Percentiles rank a stretch among this genome's conserved stretches.
phyloP scores from a whole-genome alignment of 148 eudicot species.

The Hydrangea macrophylla region DNA sequence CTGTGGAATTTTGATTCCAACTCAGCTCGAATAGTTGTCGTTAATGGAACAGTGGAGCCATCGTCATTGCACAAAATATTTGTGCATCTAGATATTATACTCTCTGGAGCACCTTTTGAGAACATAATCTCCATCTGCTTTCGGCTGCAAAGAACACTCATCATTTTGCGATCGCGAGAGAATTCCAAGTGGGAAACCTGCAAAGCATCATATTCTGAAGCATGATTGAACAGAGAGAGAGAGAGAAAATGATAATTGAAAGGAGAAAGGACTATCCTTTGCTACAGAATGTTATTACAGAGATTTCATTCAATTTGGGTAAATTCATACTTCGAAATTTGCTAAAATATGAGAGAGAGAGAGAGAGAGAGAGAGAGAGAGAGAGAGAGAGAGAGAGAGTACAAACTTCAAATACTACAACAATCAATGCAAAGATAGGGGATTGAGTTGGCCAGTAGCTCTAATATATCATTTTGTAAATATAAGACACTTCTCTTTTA shows the following conservation, averaged over 20 bases:
- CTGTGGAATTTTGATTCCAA: slow-evolving; percentile 81
- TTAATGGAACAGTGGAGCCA: slow-evolving; percentile 77
- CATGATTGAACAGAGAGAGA: background rate
- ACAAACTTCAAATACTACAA: background rate
- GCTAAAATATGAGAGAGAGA: background rate
- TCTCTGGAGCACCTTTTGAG: slow-evolving; percentile 99
- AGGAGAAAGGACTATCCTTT: background rate
- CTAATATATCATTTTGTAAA: background rate
- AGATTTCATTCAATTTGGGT: background rate
- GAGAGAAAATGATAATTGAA: background rate
- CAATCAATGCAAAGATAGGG: background rate
- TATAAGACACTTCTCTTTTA: too few relatives aligned
- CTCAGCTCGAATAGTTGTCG: slow-evolving; percentile 66
- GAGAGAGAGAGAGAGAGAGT: background rate
- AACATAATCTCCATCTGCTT: slow-evolving; percentile 90
- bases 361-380: background rate
- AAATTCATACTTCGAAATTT: background rate
- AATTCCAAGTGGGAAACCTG: slow-evolving; percentile 87
- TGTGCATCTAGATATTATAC: slow-evolving; percentile 83
- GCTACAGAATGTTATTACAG: background rate
- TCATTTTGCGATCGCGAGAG: slow-evolving; percentile 99
- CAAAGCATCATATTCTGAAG: slow-evolving; percentile 23
- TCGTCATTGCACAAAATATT: slow-evolving; percentile 80
- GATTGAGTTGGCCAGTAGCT: background rate
- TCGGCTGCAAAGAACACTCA: slow-evolving; percentile 95